Percentiles rank a stretch among this genome's conserved stretches.
Evolutionary conservation across 768 basidiomycete genomes (phyloP).

Genomic region (Boletus reticuloceps): DNA sequence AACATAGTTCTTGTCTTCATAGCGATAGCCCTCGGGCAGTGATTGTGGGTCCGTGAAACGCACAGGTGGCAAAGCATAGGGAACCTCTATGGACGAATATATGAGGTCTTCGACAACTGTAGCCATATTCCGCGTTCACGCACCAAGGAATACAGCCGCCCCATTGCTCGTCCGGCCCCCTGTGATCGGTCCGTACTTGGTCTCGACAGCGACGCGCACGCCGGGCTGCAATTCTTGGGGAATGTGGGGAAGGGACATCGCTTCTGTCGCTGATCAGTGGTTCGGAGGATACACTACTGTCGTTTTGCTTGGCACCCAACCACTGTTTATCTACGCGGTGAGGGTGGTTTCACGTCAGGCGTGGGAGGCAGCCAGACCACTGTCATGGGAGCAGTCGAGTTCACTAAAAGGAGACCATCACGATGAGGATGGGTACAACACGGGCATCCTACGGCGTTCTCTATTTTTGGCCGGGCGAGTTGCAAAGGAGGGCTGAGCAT

Average conservation of each 20-base stretch:
- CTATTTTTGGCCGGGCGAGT: too few relatives aligned
- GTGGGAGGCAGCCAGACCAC: constrained; percentile 3
- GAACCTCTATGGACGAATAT: constrained; percentile 48
- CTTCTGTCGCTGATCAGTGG: too few relatives aligned
- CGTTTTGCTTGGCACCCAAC: not conserved
- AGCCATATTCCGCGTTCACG: not conserved
- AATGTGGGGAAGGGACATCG: constrained; percentile 39
- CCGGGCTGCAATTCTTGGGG: constrained; percentile 51
- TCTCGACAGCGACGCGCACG: constrained; percentile 47
- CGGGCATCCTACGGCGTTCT: too few relatives aligned
- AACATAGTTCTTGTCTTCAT: constrained; percentile 60
- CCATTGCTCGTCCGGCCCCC: constrained; percentile 39
- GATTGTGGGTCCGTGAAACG: constrained; percentile 64
- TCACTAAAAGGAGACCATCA: too few relatives aligned
- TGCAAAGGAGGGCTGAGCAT: too few relatives aligned
- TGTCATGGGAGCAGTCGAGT: too few relatives aligned
- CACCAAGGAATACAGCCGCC: constrained; percentile 64
- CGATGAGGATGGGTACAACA: too few relatives aligned
- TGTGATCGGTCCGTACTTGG: constrained; percentile 33
- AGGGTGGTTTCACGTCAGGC: not conserved
- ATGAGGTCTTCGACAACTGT: too few relatives aligned
- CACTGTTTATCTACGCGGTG: constrained; percentile 12
- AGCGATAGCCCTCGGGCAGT: constrained; percentile 38
- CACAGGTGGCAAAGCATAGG: constrained; percentile 63
- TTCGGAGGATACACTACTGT: too few relatives aligned